Base-by-base conservation (phyloP, 78 protist genomes). In the Cavenderia fasciculata region DNA sequence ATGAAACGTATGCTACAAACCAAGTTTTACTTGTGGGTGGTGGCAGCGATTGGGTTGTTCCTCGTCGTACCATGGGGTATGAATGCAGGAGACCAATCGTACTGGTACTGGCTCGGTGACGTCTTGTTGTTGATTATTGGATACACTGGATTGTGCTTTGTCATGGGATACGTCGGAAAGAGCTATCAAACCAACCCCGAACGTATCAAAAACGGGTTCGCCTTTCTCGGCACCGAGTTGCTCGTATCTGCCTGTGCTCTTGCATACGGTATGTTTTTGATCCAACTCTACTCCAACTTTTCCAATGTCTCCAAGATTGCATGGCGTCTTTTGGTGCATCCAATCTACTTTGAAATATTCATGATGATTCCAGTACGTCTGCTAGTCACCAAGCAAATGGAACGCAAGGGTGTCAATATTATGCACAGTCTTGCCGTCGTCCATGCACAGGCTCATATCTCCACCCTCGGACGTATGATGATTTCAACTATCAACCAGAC, bases 321-420 rank as follows among this genome's bases (percentile, higher is more conserved):
- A 23, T 82, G 90, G 90, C 76, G 90, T 68, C 59, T 82, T 8
- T 14, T 82, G n/a, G 78, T 82, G 2, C 90, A 82, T 68, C 78
- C 90, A 14, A 72, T 82, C 29, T 82, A 82, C 57, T 82, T 82
- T 57, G 90, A 82, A 44, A 5, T 66, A 4, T 41, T 65, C 18
- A 82, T 82, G 90, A 82, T 82, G 90, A 70, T 82, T 33, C 90
- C 90, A 36, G 90, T 82, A 0, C 76, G 90, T 68, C 38, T 82
- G 29, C 34, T 82, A 10, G 90, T 82, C 4, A 82, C 90, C 51
- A 82, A 68, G 25, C 90, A 82, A 68, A 68, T 82, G 90, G 90
- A 82, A 31, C 57, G 43, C 36, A 59, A 57, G 27, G 90, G 90
- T 43, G 87, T 62, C 19, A 44, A 72, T 29, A 82, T 82, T 43